phyloP scores from a whole-genome alignment of 768 basidiomycete genomes.

The Amanita thiersii region DNA sequence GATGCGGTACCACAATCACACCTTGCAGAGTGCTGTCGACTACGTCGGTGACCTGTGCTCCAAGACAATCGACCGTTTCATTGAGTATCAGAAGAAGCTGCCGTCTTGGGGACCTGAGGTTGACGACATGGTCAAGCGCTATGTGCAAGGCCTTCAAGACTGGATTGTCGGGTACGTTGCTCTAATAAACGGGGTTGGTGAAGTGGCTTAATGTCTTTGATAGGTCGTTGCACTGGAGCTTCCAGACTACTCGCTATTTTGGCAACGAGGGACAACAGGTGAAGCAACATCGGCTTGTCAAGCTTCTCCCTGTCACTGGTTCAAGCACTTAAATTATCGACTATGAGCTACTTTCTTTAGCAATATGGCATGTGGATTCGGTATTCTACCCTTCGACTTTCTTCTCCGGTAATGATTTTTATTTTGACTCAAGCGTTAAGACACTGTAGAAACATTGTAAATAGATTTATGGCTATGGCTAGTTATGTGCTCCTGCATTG shows the following conservation, averaged over 20 bases:
- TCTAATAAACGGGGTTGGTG: conserved; percentile 2
- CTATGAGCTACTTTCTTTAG: not conserved
- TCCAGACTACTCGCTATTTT: conserved; percentile 63
- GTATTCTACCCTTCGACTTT: not conserved
- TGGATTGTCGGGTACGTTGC: conserved; percentile 60
- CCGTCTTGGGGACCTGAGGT: conserved; percentile 59
- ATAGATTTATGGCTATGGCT: not conserved
- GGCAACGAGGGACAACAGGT: conserved; percentile 46
- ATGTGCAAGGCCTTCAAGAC: conserved; percentile 55
- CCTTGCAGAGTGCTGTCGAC: conserved; percentile 55
- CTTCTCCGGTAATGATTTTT: not conserved
- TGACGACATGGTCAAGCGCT: conserved; percentile 48
- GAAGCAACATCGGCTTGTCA: conserved; percentile 44
- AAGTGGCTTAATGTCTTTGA: not conserved
- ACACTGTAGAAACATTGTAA: not conserved
- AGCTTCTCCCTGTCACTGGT: conserved; percentile 33
- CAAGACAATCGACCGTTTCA: conserved; percentile 45
- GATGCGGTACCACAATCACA: conserved; percentile 50
- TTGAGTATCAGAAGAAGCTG: conserved; percentile 33
- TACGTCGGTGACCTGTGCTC: conserved; percentile 55
- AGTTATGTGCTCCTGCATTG: not conserved
- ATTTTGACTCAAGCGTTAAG: not conserved
- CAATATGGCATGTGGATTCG: too few species aligned
- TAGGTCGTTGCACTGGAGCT: conserved; percentile 64
- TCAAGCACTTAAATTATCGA: not conserved